Evolutionary conservation across 2,329 filamentous ascomycete species (phyloP), one percentile per base, ranked within the genome.

Genomic region (Cladophialophora bantiana): DNA sequence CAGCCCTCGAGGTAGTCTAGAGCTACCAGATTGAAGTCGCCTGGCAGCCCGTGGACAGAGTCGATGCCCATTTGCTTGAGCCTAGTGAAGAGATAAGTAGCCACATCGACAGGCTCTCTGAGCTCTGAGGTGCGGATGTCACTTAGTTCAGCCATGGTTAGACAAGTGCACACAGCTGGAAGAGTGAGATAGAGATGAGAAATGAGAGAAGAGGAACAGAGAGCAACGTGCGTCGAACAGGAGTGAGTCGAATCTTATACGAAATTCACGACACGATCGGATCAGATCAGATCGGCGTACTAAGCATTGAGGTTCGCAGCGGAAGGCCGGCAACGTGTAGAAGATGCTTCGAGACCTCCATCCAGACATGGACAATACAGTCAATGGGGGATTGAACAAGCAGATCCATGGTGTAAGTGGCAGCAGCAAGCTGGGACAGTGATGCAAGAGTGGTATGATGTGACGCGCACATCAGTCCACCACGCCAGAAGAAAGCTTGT

Each of bases 1-100:
- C 77, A 79, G 63, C 84, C 83, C 26, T 83, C 78, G 18, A 88
- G 75, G 72, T 87, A 87, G 75, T 88, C 86, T 61, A 88, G 79
- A 34, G 84, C 83, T 13, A 81, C 80, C 26, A 75, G 64, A 40
- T 67, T 63, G 56, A 68, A 80, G 78, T 81, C 80, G 71, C 83
- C 84, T 32, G 84, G 84, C 15, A 86, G 77, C 45, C 84, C 84
- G 73, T 85, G 83, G 40, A 85, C 75, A 4, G 81, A 79, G 53
- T 79, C 77, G 50, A 85, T 77, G n/a, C 83, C 83, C 31, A 84
- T 77, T 72, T 85, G 78, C 65, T 80, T 76, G 10, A 85, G 77
- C 57, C 83, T 78, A 35, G 77, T 78, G 72, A 84, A 85, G 18
- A 85, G 77, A 70, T 85, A 85, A 65, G 84, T 79, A n/a, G 78